Base-by-base conservation (phyloP, 192 early-diverging fungal species). In the Coemansia sp. region DNA sequence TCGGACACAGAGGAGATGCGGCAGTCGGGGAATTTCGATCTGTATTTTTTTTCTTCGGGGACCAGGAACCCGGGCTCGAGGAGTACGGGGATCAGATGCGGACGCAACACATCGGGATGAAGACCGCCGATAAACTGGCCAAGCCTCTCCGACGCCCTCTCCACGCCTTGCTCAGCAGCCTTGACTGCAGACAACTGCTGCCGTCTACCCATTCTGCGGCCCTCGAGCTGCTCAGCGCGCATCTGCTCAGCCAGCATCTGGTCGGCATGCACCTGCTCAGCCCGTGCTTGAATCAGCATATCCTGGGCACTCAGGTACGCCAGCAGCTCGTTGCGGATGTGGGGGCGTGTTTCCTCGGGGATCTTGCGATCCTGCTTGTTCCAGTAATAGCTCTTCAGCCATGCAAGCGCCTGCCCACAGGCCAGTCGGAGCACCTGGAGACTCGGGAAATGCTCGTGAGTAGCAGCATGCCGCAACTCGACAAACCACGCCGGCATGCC, bases 401-500 rank as follows among this genome's bases (percentile, higher is more conserved):
- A 85, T 38, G 57, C 36, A 9, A 80, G 60, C 18, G 83, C 83
- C 70, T 85, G 73, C 9, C 27, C 37, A 44, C 64, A 70, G 1
- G 73, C 84, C 7, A 66, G 62, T 46, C 82, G 62, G 47, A 87
- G 59, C 4, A 78, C 70, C 10, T 61, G 37, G 32, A 87, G 58
- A 23, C 78, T 79, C 6, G 85, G 85, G 7, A 87, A 53, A 26
- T 78, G 55, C 48, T 84, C 81, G 45, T 87, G 85, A 0, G 85
- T 87, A 9, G 76, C 76, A 3, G 81, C 77, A 51, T 87, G 85
- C 14, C 85, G 63, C 32, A 87, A 57, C 59, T 85, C 84, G 17
- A 87, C 85, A 63, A 87, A 84, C 78, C 81, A 83, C 20, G 70
- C 66, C 5, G 85, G 85, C 46, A 87, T 61, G 23, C 79, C 71